phyloP scores from a whole-genome alignment of 345 rosid species.

The Rhodamnia argentea region DNA sequence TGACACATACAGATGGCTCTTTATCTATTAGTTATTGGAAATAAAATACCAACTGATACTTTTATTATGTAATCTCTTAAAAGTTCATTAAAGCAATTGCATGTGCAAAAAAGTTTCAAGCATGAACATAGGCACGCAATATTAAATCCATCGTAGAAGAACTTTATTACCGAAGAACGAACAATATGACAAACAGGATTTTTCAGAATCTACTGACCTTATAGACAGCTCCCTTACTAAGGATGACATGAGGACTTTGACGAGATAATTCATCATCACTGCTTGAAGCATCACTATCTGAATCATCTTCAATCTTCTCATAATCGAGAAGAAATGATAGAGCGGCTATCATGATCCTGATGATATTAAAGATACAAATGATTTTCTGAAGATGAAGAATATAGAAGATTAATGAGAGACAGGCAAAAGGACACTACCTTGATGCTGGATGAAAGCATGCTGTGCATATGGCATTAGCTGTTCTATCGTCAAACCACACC shows the following conservation, averaged over 20 bases:
- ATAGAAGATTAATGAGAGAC: not conserved
- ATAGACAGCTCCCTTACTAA: conserved; percentile 65
- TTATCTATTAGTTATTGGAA: not conserved
- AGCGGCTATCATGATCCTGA: conserved; percentile 77
- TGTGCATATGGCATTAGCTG: conserved; percentile 82
- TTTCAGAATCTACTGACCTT: conserved; percentile 37
- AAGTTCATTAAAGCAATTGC: not conserved
- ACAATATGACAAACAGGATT: not conserved
- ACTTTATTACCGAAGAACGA: not conserved
- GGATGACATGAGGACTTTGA: conserved; percentile 26
- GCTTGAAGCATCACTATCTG: conserved; percentile 63
- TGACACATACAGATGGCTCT: not conserved
- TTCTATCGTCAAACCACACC: conserved; percentile 87
- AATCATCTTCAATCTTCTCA: conserved; percentile 67
- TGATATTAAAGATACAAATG: not conserved
- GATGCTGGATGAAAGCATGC: conserved; percentile 86
- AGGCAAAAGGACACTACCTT: conserved; percentile 28
- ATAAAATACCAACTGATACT: not conserved
- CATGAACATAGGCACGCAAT: not conserved
- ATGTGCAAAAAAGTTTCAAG: not conserved
- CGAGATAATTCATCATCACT: conserved; percentile 56
- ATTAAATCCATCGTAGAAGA: not conserved
- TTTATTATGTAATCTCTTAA: not conserved
- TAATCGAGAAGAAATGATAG: conserved; percentile 80
- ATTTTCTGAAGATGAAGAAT: not conserved